Evolutionary conservation across 1,284 basidiomycete genomes (phyloP).

Genomic region (Tilletiaria anomala): DNA sequence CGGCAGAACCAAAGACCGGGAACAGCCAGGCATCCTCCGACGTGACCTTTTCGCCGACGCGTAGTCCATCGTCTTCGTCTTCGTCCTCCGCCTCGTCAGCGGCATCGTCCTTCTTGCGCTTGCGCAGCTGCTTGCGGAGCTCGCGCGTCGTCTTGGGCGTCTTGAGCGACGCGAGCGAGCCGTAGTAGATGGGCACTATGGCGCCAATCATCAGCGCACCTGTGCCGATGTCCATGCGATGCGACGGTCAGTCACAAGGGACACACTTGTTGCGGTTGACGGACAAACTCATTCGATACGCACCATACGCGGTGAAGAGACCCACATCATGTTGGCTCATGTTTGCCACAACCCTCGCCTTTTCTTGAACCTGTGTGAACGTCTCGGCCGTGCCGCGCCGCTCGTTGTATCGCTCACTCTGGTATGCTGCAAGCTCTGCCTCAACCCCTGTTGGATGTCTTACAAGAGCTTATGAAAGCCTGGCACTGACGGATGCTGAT

Average conservation of each 20-base stretch:
- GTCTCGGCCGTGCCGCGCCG: too few species aligned
- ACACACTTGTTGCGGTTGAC: neutral
- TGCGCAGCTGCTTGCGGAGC: constrained; percentile 14
- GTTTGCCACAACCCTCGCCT: too few species aligned
- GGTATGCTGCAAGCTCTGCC: too few species aligned
- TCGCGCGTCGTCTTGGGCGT: constrained; percentile 26
- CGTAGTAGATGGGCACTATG: constrained; percentile 27
- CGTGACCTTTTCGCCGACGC: constrained; percentile 13
- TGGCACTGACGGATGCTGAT: too few species aligned
- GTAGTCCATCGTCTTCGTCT: constrained; percentile 16
- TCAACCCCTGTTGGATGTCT: too few species aligned
- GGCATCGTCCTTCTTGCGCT: constrained; percentile 11
- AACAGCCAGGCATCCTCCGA: constrained; percentile 32
- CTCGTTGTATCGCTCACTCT: too few species aligned
- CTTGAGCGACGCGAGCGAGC: constrained; percentile 24
- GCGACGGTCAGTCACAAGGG: neutral
- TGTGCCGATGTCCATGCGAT: too few species aligned
- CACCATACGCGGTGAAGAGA: constrained; percentile 22
- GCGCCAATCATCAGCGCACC: constrained; percentile 23
- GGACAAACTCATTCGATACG: neutral
- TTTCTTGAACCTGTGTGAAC: too few species aligned
- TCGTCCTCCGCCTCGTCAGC: constrained; percentile 20
- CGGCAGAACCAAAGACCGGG: constrained; percentile 30
- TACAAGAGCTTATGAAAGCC: too few species aligned
- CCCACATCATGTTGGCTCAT: constrained; percentile 10